A percentile compares a stretch with the other conserved stretches of the same genome.
Evolutionary conservation across 2,329 filamentous ascomycete genomes (phyloP).

Genomic region (Chrysosphaeria jannelii): DNA sequence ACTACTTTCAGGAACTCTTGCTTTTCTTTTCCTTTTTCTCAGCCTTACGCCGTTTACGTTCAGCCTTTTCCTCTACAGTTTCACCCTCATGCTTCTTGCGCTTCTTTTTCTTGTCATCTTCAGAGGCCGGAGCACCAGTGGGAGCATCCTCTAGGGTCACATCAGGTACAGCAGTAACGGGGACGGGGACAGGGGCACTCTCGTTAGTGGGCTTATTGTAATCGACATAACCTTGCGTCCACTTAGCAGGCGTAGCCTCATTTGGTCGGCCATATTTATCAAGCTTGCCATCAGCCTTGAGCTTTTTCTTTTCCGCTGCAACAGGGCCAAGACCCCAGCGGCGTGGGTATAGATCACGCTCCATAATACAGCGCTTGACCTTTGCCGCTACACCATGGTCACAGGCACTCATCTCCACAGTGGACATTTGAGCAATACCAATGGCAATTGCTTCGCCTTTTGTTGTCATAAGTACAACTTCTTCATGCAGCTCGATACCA

Average conservation of each 20-base stretch:
- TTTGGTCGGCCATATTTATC: constrained; percentile 92
- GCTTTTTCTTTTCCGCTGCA: constrained; percentile 95
- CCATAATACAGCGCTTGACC: constrained; percentile 99
- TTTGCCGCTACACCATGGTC: constrained; percentile 95
- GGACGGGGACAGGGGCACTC: constrained; percentile 9
- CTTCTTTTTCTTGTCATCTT: constrained; percentile 36
- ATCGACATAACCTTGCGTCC: constrained; percentile 82
- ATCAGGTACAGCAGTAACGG: constrained; percentile 9
- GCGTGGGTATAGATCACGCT: constrained; percentile 87
- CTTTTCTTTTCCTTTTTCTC: constrained; percentile 9
- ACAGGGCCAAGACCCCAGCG: constrained; percentile 89
- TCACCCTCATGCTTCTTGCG: constrained; percentile 49
- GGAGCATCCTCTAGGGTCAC: constrained; percentile 8
- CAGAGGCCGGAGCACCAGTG: constrained; percentile 6
- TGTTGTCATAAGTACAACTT: constrained; percentile 93
- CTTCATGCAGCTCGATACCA: constrained; percentile 49
- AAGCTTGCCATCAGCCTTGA: constrained; percentile 91
- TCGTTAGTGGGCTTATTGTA: constrained; percentile 28
- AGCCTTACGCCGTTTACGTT: constrained; percentile 8
- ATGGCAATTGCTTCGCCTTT: constrained; percentile 97
- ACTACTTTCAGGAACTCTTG: too few species aligned
- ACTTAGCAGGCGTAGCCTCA: constrained; percentile 76
- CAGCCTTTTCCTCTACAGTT: constrained; percentile 30
- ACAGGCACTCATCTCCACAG: constrained; percentile 84
- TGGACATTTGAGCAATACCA: constrained; percentile 92